These are phyloP conservation scores for Xylariomycetidae sp. DNA, from an alignment of 2,329 filamentous ascomycete species.

Conservation along the genomic window DNA sequence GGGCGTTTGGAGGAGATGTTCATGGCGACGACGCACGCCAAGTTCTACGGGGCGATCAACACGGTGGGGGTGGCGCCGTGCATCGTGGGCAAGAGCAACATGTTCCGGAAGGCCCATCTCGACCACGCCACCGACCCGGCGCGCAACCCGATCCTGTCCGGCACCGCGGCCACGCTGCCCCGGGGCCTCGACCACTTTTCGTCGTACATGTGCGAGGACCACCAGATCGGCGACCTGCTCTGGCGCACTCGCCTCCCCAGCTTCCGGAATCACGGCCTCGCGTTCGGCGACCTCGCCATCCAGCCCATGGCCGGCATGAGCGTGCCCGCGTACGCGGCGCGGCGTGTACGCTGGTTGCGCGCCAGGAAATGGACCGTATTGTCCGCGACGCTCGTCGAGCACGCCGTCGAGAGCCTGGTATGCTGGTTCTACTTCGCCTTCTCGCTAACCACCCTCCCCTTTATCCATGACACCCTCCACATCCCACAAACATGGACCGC, in stretches of 20 bases:
- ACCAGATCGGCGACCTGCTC: constrained; percentile 85
- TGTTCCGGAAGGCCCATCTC: constrained; percentile 92
- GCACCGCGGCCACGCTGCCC: constrained; percentile 37
- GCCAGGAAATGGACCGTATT: constrained; percentile 93
- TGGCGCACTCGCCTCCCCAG: constrained; percentile 65
- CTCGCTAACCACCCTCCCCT: constrained; percentile 67
- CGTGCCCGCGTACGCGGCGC: constrained; percentile 67
- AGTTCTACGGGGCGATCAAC: constrained; percentile 98
- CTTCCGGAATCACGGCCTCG: constrained; percentile 74
- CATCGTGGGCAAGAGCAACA: constrained; percentile 94
- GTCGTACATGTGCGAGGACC: constrained; percentile 94
- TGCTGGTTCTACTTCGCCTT: constrained; percentile 78
- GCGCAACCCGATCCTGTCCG: constrained; percentile 36
- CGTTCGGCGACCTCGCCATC: constrained; percentile 79
- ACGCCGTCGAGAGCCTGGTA: constrained; percentile 81
- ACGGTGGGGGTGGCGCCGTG: constrained; percentile 86
- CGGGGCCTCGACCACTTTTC: constrained; percentile 87
- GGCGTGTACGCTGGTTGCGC: constrained; percentile 82
- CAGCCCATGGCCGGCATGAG: constrained; percentile 85
- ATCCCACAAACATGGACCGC: constrained; percentile 62
- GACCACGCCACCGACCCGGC: constrained; percentile 59
- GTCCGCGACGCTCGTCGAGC: constrained; percentile 83
- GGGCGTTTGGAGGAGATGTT: constrained; percentile 91
- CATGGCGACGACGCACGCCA: constrained; percentile 87
- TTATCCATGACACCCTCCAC: constrained; percentile 43